Base-by-base conservation (phyloP, 2,329 filamentous ascomycete species). In the Talaromyces sp. region DNA sequence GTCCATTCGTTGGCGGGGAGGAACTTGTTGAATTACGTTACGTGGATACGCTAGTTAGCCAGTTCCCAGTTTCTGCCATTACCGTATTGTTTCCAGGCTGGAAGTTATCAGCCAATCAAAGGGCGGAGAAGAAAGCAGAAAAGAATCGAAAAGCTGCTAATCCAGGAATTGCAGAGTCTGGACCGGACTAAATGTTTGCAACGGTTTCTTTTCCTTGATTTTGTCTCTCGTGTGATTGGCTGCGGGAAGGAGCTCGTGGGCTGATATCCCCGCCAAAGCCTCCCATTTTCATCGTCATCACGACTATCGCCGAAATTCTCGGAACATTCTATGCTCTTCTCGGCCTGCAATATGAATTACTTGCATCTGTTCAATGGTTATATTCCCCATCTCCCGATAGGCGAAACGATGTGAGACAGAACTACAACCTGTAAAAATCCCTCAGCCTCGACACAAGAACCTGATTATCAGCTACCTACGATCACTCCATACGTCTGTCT, bases 1-100 rank as follows among this genome's bases (percentile, higher is more conserved):
- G 40, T 40, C n/a, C n/a, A n/a, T 51, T 36, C 48, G 43, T 59
- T 59, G 57, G 57, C 43, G 57, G 57, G 57, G 57, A 59, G 45
- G 43, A 55, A 41, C 17, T 36, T 2, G 33, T 28, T 28, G n/a
- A n/a, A n/a, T n/a, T n/a, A n/a, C n/a, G n/a, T n/a, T n/a, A n/a
- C n/a, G n/a, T n/a, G n/a, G n/a, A n/a, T n/a, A n/a, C n/a, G n/a
- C n/a, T 28, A 28, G 7, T 28, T 28, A 28, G 25, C 25, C 4
- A 7, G 3, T 7, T 28, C 25, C 25, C 25, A 28, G 25, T 28
- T 28, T 28, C 25, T 28, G 25, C 25, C 25, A 28, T 28, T 25
- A 5, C n/a, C n/a, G n/a, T n/a, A n/a, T n/a, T n/a, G n/a, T 39
- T 33, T 25, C 11, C 31, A 17, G 8, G 13, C n/a, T n/a, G n/a